Percentiles rank a stretch among this genome's conserved stretches.
phyloP scores from a whole-genome alignment of 192 early-diverging fungal species.

The Coemansia sp. region DNA sequence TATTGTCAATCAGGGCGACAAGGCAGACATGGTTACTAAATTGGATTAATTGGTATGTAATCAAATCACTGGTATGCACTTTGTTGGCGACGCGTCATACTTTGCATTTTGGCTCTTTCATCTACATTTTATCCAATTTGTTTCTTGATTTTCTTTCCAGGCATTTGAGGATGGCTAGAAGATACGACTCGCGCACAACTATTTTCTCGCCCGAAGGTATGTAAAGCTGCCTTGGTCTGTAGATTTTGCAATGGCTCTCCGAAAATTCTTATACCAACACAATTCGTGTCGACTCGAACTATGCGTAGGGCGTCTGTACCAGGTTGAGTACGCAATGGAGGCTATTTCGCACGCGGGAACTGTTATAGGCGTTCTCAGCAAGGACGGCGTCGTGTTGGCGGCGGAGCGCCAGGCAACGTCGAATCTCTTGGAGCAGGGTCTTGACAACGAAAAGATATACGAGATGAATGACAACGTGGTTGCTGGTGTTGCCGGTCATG shows the following conservation, averaged over 20 bases:
- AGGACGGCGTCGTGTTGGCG: conserved; percentile 93
- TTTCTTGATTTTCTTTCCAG: too few species aligned
- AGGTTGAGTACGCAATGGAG: conserved; percentile 99
- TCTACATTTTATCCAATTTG: too few species aligned
- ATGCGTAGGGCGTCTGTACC: conserved; percentile 85
- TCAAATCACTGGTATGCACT: too few species aligned
- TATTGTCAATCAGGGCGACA: too few species aligned
- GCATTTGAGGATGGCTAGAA: conserved; percentile 74
- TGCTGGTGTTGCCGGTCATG: conserved; percentile 95
- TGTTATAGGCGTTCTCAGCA: conserved; percentile 85
- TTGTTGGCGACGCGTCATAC: too few species aligned
- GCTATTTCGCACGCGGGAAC: conserved; percentile 97
- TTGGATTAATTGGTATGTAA: too few species aligned
- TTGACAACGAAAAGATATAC: conserved; percentile 93
- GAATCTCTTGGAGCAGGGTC: conserved; percentile 85
- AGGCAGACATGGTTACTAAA: too few species aligned
- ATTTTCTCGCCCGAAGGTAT: conserved; percentile 99
- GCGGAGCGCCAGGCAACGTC: conserved; percentile 95
- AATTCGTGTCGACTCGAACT: not conserved
- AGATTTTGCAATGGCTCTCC: not conserved
- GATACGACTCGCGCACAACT: conserved; percentile 98
- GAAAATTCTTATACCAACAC: too few species aligned
- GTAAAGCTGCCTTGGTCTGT: not conserved
- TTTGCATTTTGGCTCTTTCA: too few species aligned
- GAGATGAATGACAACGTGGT: conserved; percentile 89